Percentiles rank a stretch among this genome's conserved stretches.
These are phyloP conservation scores for Acanthochlamys bracteata DNA, from an alignment of 106 monocot genomes.

Conservation along the genomic window DNA sequence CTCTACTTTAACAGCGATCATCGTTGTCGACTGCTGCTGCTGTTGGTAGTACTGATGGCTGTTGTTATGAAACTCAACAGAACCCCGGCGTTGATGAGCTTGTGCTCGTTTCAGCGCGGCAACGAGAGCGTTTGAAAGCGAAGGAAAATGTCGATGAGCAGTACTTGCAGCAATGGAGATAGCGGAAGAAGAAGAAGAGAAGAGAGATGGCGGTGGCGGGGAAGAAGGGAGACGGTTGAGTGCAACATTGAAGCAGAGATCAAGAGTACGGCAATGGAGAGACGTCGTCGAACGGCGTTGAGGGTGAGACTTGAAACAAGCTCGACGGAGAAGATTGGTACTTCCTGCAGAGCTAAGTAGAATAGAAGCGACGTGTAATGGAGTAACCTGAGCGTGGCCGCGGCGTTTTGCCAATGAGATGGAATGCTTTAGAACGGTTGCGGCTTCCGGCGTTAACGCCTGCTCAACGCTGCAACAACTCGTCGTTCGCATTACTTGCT, in stretches of 20 bases:
- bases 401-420: conserved; percentile 60
- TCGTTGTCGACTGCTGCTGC: conserved; percentile 37
- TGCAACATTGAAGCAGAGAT: conserved; percentile 98
- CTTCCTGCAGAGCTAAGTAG: conserved; percentile 72
- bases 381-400: conserved; percentile 92
- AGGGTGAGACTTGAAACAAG: conserved; percentile 5
- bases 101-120: conserved; percentile 95
- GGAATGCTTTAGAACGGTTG: conserved; percentile 71
- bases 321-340: conserved; percentile 23
- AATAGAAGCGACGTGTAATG: conserved; percentile 81
- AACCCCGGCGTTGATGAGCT: conserved; percentile 85
- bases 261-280: conserved; percentile 84
- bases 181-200: conserved; percentile 12
- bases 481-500: conserved; percentile 65
- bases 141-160: conserved; percentile 26
- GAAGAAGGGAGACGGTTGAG: conserved; percentile 82
- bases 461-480: conserved; percentile 59
- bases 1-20: conserved; percentile 77
- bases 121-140: conserved; percentile 88
- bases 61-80: conserved; percentile 44
- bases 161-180: conserved; percentile 9
- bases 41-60: conserved; percentile 28
- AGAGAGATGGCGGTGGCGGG: conserved; percentile 44
- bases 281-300: conserved; percentile 25
- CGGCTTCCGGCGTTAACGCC: conserved; percentile 87